phyloP scores from a whole-genome alignment of 2,329 filamentous ascomycete genomes.

The Exserohilum turcica region DNA sequence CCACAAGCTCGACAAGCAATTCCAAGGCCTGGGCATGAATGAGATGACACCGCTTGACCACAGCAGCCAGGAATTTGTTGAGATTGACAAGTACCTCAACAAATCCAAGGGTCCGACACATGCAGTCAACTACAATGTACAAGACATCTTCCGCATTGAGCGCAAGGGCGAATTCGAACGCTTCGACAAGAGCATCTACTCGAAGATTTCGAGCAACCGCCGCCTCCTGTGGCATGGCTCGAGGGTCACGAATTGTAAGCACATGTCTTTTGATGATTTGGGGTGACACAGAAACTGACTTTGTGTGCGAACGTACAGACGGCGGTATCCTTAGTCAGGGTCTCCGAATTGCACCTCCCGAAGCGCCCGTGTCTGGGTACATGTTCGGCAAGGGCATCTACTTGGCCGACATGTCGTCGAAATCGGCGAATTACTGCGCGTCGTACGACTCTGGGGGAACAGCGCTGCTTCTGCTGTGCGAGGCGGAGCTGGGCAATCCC shows the following conservation, averaged over 20 bases:
- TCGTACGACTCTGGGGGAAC: constrained; percentile 66
- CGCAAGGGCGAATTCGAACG: constrained; percentile 72
- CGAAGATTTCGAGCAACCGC: constrained; percentile 65
- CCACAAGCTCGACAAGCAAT: constrained; percentile 74
- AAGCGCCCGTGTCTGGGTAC: constrained; percentile 79
- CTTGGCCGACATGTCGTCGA: constrained; percentile 78
- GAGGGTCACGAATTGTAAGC: constrained; percentile 71
- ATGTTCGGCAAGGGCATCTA: constrained; percentile 94
- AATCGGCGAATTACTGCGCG: constrained; percentile 79
- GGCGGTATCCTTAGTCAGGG: constrained; percentile 87
- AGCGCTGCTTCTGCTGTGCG: constrained; percentile 79
- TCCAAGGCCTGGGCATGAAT: constrained; percentile 69
- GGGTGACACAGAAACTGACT: neutral
- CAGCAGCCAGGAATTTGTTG: constrained; percentile 64
- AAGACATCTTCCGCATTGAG: constrained; percentile 83
- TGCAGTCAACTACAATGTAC: constrained; percentile 61
- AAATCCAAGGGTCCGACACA: constrained; percentile 73
- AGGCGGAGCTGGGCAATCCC: constrained; percentile 79
- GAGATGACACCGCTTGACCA: constrained; percentile 75
- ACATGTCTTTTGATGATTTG: neutral
- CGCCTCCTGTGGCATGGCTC: constrained; percentile 89
- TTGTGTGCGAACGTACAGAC: constrained; percentile 36
- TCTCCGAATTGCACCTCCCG: constrained; percentile 84
- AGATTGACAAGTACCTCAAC: constrained; percentile 69
- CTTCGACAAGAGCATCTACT: constrained; percentile 64